Evolutionary conservation across 2,329 filamentous ascomycete genomes (phyloP).

Genomic region (Claviceps maximensis): DNA sequence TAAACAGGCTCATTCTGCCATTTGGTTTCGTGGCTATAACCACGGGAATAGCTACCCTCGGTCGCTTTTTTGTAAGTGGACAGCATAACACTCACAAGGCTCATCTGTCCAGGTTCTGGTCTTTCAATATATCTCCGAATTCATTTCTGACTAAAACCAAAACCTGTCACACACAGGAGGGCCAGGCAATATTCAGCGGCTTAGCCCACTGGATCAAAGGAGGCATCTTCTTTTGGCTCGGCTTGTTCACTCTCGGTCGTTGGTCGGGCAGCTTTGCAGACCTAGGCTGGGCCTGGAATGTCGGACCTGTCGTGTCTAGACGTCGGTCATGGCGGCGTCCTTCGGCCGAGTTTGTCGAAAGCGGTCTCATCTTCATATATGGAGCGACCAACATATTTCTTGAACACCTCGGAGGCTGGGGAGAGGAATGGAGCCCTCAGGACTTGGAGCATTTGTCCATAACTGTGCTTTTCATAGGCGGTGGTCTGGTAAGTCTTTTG

Average conservation of each 20-base stretch:
- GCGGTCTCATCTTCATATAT: constrained; percentile 79
- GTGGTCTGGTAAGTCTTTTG: constrained; percentile 55
- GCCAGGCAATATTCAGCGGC: constrained; percentile 60
- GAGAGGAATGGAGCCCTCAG: constrained; percentile 56
- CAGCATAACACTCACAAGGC: neutral
- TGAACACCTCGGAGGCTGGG: constrained; percentile 69
- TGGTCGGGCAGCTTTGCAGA: constrained; percentile 87
- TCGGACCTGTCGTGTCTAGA: constrained; percentile 47
- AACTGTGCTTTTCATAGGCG: constrained; percentile 85
- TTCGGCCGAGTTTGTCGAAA: constrained; percentile 81
- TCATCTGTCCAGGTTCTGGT: neutral
- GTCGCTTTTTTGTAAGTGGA: constrained; percentile 65
- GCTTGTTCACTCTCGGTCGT: constrained; percentile 71
- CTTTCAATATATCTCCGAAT: no score
- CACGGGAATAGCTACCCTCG: constrained; percentile 64
- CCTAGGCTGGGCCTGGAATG: constrained; percentile 91
- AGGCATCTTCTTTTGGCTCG: constrained; percentile 89
- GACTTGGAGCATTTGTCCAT: constrained; percentile 91
- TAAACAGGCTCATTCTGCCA: constrained; percentile 67
- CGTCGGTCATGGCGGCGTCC: constrained; percentile 48
- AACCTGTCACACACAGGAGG: constrained; percentile 38
- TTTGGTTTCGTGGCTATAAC: constrained; percentile 62
- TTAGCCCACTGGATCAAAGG: constrained; percentile 92
- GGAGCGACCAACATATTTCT: constrained; percentile 84
- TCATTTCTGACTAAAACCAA: neutral